phyloP scores from a whole-genome alignment of 495 filamentous ascomycete species.

The Neurospora sp. region DNA sequence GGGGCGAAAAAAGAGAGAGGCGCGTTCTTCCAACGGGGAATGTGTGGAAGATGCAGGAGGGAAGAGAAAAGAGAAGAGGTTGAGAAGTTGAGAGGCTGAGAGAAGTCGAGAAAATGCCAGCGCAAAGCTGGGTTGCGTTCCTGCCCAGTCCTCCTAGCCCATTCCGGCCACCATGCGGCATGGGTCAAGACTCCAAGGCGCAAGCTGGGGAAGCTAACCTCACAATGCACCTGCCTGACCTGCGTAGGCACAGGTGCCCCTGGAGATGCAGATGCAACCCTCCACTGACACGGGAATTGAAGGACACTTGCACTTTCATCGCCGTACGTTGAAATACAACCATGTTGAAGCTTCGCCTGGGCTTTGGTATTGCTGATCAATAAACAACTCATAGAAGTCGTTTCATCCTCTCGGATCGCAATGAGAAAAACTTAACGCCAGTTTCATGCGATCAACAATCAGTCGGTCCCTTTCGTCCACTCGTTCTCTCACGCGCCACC shows the following conservation, averaged over 20 bases:
- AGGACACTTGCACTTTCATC: background rate
- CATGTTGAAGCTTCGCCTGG: background rate
- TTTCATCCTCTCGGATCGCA: background rate
- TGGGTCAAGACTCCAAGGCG: background rate
- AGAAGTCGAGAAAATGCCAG: background rate
- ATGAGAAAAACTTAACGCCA: background rate
- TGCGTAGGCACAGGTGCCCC: background rate
- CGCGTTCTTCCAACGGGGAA: background rate
- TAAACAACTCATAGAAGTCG: background rate
- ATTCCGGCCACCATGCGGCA: background rate
- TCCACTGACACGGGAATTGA: background rate
- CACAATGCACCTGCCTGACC: background rate
- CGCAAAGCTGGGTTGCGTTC: background rate
- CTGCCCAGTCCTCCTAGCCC: background rate
- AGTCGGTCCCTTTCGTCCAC: background rate
- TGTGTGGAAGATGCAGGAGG: slow-evolving; percentile 4
- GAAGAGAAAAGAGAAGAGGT: slow-evolving; percentile 3
- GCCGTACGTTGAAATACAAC: background rate
- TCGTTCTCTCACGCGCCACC: background rate
- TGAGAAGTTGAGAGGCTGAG: background rate
- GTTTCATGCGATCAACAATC: background rate
- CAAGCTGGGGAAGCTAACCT: background rate
- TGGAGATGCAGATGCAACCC: background rate
- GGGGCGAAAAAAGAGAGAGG: background rate
- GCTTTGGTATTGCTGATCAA: background rate